Evolutionary conservation across 2,329 filamentous ascomycete species (phyloP), one percentile per base, ranked within the genome.

Genomic region (Proliferodiscus dingleyae): DNA sequence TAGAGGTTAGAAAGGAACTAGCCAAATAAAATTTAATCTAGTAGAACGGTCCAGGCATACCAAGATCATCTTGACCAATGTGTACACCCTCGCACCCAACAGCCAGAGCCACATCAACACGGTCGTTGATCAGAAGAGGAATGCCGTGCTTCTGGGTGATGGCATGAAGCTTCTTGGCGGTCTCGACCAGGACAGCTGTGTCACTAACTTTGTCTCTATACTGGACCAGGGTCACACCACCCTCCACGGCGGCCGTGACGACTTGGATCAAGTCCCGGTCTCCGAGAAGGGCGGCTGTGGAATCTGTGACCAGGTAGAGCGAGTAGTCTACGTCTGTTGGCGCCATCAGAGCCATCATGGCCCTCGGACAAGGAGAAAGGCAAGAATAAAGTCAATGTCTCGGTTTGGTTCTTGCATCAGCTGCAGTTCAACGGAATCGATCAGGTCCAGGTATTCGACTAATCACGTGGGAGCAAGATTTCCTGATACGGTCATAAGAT

Each of bases 1-100:
- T 3, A 34, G 26, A 37, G 8, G 43, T 57, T 30, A 59, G 46
- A 52, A n/a, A n/a, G n/a, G 18, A 26, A 26, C 21, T 13, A 15
- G 33, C 32, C 53, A 13, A 28, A n/a, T 23, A 45, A 46, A 45
- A 23, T 19, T 16, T 4, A 2, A 32, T 39, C 11, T 21, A n/a
- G n/a, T n/a, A n/a, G n/a, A n/a, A n/a, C n/a, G n/a, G n/a, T 15
- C 10, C 19, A n/a, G 23, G 66, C 74, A 55, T 66, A 87, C 84
- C 74, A 73, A 95, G 83, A 65, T 97, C 91, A 75, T 96, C 90
- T 70, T 97, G 91, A 5, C 93, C 93, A 40, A 97, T 78, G 65
- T 97, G 93, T 7, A 95, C 89, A 37, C 93, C 93, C 69, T 96
- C 91, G 46, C 87, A 93, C 10, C 82, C 87, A 34, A 90, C 78